Evolutionary conservation across 225 moss, liverwort and hornwort genomes (phyloP), one percentile per base, ranked within the genome.

Genomic region (Marchantia polymorpha): DNA sequence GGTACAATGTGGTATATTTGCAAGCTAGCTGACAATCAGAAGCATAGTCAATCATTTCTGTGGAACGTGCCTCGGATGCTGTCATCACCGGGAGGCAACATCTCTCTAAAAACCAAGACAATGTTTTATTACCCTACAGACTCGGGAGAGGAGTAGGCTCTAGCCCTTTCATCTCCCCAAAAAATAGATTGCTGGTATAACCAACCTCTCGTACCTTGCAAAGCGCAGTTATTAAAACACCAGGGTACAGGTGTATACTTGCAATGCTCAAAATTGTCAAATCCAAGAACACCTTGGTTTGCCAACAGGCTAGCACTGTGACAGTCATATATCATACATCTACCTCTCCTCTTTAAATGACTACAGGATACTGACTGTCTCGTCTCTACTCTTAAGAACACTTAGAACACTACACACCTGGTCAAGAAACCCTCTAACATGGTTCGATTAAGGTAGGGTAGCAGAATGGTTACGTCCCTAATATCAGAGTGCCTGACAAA

Each of bases 221-320:
- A 64, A 77, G 26, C 64, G 64, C 77, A 64, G 61, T 77, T 77
- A 77, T 77, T 77, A 48, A 77, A 77, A 77, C 77, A 77, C 77
- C 77, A 77, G 64, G 64, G 22, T 29, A 77, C 63, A 77, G 64
- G 77, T 64, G 77, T 77, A 77, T 65, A 77, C 49, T 77, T 77
- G 20, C 63, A 54, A 77, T 77, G 77, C 77, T 77, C 77, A 64
- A 77, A 77, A 77, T 77, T 77, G 64, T 77, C 77, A 77, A 73
- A 64, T 77, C 77, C 77, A 77, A 64, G 64, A 22, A 64, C 15
- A 51, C 23, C 77, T 64, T 77, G 64, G 77, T 64, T 77, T 77
- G 77, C 64, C 77, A 65, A 63, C 64, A 63, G 77, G 77, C 77
- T 63, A 77, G 77, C 77, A 77, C 77, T 77, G 9, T 51, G 75